These are phyloP conservation scores for Fusarium euwallaceae DNA, from an alignment of 2,329 filamentous ascomycete genomes.

Conservation along the genomic window DNA sequence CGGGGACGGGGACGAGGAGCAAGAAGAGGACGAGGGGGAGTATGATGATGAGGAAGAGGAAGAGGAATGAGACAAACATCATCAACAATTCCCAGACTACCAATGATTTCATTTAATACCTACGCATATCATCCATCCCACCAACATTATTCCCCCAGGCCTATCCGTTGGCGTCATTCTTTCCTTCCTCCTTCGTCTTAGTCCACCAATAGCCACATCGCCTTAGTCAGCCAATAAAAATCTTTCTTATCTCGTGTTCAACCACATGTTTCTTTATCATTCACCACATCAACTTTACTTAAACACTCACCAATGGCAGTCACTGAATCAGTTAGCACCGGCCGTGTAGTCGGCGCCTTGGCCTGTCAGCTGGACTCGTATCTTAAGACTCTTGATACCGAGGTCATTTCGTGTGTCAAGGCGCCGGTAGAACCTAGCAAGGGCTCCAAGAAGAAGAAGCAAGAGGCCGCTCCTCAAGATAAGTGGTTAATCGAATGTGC, in stretches of 20 bases:
- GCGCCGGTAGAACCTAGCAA: slow-evolving; percentile 28
- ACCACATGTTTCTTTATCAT: neutral
- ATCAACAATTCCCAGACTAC: too few relatives aligned
- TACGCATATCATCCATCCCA: too few relatives aligned
- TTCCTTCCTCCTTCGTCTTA: slow-evolving; percentile 1
- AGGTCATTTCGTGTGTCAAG: slow-evolving; percentile 48
- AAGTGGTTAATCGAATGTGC: slow-evolving; percentile 49
- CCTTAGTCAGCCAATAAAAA: slow-evolving; percentile 33
- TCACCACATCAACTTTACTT: neutral
- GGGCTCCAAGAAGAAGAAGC: slow-evolving; percentile 39
- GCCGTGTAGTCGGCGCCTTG: slow-evolving; percentile 44
- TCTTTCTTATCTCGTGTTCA: neutral
- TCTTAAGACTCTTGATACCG: slow-evolving; percentile 39
- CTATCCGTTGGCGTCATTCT: neutral
- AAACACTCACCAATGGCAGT: slow-evolving; percentile 13
- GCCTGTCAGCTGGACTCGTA: slow-evolving; percentile 49
- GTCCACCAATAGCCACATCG: neutral
- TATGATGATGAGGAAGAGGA: neutral
- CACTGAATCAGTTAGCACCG: neutral
- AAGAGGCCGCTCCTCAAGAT: slow-evolving; percentile 34
- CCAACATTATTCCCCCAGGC: too few relatives aligned
- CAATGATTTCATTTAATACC: too few relatives aligned
- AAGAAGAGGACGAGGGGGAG: neutral
- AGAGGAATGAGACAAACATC: neutral
- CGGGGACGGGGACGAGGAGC: neutral